Base-by-base conservation (phyloP, 768 basidiomycete species). In the Lactifluus subvellereus region DNA sequence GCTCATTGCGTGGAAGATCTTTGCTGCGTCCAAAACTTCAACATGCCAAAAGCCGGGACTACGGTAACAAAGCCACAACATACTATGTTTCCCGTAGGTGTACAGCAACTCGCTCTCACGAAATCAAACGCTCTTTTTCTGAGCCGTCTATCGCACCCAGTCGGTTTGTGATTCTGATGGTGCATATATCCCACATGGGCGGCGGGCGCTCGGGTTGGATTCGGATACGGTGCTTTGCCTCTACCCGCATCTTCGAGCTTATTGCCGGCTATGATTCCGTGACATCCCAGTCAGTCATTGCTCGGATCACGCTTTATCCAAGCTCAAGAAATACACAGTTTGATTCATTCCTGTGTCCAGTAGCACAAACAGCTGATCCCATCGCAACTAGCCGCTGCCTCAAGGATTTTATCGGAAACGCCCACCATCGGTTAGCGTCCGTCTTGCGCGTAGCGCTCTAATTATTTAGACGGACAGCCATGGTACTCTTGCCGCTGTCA, bases 241-340 rank as follows among this genome's bases (percentile, higher is more conserved):
- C 84, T 22, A 86, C 88, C 66, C 87, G 90, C 69, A 86, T 83
- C 9, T 90, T 88, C 72, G 88, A 91, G 68, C 73, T 80, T 20
- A 71, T 76, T 38, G 89, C 88, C 6, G 88, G 84, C 42, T 91
- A 89, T 69, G 89, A 91, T 70, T 76, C 79, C 27, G 27, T 27
- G 27, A 27, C 27, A 0, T 27, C 3, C 27, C 27, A 27, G 27
- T 2, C 27, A 27, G 27, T 27, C 27, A 27, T 27, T 2, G 89
- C 71, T 91, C 89, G 0, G 88, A 90, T 74, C 81, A 81, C 67
- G 88, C 88, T 0, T 77, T 91, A 18, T 79, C 87, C 1, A 89
- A 79, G 68, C 76, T 88, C 52, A 83, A 84, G 69, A 81, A 80
- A 27, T 88, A 88, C 66, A 81, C 22, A 27, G 27, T 2, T 88